Evolutionary conservation across 345 rosid genomes (phyloP), one percentile per base, ranked within the genome.

Genomic region (Eucalyptus viminalis): DNA sequence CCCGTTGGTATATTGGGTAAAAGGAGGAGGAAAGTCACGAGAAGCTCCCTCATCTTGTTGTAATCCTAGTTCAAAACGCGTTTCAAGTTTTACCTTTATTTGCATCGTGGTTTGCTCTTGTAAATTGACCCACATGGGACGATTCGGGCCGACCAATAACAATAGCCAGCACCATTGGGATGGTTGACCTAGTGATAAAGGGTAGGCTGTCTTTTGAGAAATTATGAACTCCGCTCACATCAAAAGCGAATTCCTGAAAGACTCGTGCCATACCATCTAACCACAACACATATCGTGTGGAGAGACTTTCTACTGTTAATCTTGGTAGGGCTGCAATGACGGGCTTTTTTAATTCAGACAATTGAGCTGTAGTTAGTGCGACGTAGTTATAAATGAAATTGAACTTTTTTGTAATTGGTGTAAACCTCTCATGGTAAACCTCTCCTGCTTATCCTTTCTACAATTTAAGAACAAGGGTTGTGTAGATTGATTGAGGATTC

Each of bases 271-370:
- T 14, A 9, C 2, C 34, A 3, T 65, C 10, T 29, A 8, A n/a
- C 37, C 0, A 7, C 1, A 0, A 1, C 19, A 7, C 4, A 29
- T 7, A 13, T 65, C 2, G 21, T n/a, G 76, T 14, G 6, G 3
- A n/a, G 6, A 65, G 6, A 65, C 4, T 60, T 12, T 1, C 0
- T 14, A 65, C 37, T 1, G 0, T 14, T 65, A n/a, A 65, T 14
- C 19, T n/a, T 65, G 11, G 4, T 65, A 29, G 10, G 13, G 31
- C 1, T 29, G 2, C 4, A 29, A 31, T 29, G 9, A 14, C 0
- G 10, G 2, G 17, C 5, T 65, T 65, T 15, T 29, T 5, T 7
- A n/a, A 60, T 3, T 60, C 0, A 60, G 0, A 60, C 7, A 27
- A 8, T 0, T 7, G 21, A 65, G 21, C 15, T n/a, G 5, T 65